Conservation (phyloP, 495 filamentous ascomycete species). For the Bacidia gigantensis region DNA sequence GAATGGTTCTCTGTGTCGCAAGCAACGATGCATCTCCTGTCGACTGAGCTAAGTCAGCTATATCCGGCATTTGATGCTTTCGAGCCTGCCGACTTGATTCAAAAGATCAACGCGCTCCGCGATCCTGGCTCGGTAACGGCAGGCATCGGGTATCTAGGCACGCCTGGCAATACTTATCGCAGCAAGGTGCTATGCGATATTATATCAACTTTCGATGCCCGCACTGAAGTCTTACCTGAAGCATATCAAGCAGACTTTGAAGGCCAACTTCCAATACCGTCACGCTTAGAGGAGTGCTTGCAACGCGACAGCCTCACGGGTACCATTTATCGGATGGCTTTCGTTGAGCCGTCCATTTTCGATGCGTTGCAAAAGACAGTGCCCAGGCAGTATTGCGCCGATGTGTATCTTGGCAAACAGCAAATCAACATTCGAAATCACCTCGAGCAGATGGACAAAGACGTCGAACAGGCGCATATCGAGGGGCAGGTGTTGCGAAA, state of each 20-base stretch:
- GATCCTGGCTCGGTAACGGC: neutral
- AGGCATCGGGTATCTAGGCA: neutral
- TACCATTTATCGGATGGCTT: conserved; percentile 37
- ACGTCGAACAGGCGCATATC: neutral
- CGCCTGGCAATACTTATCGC: conserved; percentile 10
- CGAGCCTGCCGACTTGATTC: neutral
- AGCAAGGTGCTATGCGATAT: conserved; percentile 34
- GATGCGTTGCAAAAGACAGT: conserved; percentile 34
- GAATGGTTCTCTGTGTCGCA: too few species aligned
- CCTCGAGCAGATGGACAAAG: neutral
- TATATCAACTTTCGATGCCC: conserved; percentile 33
- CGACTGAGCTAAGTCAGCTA: too few species aligned
- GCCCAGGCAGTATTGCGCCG: conserved; percentile 32
- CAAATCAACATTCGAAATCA: neutral
- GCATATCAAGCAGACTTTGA: conserved; percentile 32
- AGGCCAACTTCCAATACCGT: conserved; percentile 18
- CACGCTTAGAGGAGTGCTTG: conserved; percentile 31
- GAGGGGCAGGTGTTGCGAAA: neutral
- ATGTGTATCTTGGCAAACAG: conserved; percentile 35
- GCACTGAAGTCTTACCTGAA: conserved; percentile 29
- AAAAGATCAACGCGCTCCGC: too few species aligned
- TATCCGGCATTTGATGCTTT: conserved; percentile 1
- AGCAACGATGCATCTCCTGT: too few species aligned
- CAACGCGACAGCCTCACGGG: conserved; percentile 37
- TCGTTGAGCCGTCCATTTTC: conserved; percentile 34